phyloP scores from a whole-genome alignment of 768 basidiomycete genomes.

The Russula virescens region DNA sequence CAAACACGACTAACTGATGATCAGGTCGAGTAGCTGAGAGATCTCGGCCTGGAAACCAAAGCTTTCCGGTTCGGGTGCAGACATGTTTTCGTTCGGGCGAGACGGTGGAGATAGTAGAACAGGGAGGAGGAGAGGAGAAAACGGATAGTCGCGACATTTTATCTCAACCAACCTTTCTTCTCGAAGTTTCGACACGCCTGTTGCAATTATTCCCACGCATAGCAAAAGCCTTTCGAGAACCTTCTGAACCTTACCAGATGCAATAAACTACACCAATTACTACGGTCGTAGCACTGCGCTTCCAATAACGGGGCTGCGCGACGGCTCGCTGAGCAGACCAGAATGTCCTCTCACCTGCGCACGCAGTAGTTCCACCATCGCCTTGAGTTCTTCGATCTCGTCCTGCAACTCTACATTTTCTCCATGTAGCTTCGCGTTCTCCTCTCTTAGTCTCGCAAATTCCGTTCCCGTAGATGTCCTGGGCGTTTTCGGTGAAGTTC shows the following conservation, averaged over 20 bases:
- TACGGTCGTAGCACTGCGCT: constrained; percentile 12
- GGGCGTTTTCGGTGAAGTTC: constrained; percentile 10
- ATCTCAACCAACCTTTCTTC: constrained; percentile 33
- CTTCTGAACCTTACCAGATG: constrained; percentile 28
- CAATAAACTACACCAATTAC: background rate
- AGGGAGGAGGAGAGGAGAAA: constrained; percentile 14
- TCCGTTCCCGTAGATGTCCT: constrained; percentile 14
- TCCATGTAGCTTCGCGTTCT: constrained; percentile 50
- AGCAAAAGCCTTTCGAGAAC: constrained; percentile 23
- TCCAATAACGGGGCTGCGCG: constrained; percentile 34
- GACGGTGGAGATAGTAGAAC: constrained; percentile 1
- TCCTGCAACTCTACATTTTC: constrained; percentile 53
- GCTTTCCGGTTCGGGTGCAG: constrained; percentile 49
- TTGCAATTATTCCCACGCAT: constrained; percentile 25
- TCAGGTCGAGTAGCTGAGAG: constrained; percentile 95
- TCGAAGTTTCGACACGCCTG: constrained; percentile 39
- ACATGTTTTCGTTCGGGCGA: constrained; percentile 47
- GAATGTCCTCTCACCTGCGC: constrained; percentile 46
- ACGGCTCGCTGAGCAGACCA: constrained; percentile 43
- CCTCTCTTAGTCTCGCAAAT: constrained; percentile 40
- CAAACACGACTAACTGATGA: constrained; percentile 73
- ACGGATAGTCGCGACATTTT: constrained; percentile 33
- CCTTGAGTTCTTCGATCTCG: constrained; percentile 60
- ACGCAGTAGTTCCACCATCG: constrained; percentile 64
- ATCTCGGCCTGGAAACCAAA: constrained; percentile 99